Conservation (phyloP, 2,329 filamentous ascomycete genomes). For the Fusarium hainanense region DNA sequence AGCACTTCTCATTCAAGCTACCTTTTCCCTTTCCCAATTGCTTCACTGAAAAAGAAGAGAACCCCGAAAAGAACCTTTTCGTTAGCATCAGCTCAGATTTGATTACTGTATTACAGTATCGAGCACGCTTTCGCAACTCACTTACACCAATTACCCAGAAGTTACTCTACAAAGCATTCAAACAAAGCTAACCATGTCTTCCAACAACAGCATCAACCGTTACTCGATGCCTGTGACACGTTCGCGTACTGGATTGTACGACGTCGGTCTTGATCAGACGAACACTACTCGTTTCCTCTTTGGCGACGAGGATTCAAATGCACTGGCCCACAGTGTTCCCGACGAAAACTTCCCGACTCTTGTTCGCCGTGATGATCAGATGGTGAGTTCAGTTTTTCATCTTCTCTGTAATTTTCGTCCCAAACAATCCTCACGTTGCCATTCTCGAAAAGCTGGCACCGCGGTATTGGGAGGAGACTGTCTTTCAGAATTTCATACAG, state of each 20-base stretch:
- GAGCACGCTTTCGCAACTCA: slow-evolving; percentile 1
- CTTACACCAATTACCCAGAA: background rate
- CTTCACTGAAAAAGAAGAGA: background rate
- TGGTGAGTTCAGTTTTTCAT: slow-evolving; percentile 58
- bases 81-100: background rate
- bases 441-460: background rate
- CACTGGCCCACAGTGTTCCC: slow-evolving; percentile 60
- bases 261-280: slow-evolving; percentile 80
- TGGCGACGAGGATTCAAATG: slow-evolving; percentile 76
- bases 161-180: background rate
- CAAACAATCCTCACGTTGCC: background rate
- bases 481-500: slow-evolving; percentile 17
- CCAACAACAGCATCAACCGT: slow-evolving; percentile 75
- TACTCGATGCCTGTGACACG: slow-evolving; percentile 93
- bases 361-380: slow-evolving; percentile 70
- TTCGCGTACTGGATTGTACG: slow-evolving; percentile 73
- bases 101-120: background rate
- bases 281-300: slow-evolving; percentile 90
- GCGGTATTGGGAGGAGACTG: slow-evolving; percentile 10
- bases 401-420: background rate
- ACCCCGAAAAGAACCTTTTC: background rate
- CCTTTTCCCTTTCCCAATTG: background rate
- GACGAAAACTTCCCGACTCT: slow-evolving; percentile 91
- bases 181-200: slow-evolving; percentile 37
- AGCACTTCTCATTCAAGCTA: background rate